phyloP scores from a whole-genome alignment of 2,329 filamentous ascomycete species.

The Colletotrichum tabaci region DNA sequence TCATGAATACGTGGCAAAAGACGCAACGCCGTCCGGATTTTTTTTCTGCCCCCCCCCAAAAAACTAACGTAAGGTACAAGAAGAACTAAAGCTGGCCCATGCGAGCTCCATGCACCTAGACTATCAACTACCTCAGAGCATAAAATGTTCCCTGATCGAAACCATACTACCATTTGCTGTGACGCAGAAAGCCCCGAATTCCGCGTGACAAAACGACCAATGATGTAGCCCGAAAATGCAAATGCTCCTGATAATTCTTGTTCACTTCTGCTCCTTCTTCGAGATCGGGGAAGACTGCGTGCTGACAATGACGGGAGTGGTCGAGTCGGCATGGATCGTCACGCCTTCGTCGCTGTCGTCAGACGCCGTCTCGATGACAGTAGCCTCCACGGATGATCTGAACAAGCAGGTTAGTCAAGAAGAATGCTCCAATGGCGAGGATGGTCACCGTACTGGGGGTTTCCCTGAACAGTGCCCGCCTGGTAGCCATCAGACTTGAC shows the following conservation, averaged over 20 bases:
- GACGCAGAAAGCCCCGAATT: conserved; percentile 32
- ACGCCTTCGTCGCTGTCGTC: conserved; percentile 68
- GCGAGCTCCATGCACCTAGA: conserved; percentile 50
- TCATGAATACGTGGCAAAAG: conserved; percentile 29
- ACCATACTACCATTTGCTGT: conserved; percentile 43
- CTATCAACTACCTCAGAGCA: conserved; percentile 54
- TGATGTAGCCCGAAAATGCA: conserved; percentile 42
- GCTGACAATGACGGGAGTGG: conserved; percentile 58
- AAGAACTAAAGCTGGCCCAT: conserved; percentile 52
- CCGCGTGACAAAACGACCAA: conserved; percentile 30
- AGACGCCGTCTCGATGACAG: conserved; percentile 53
- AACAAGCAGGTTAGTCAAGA: conserved; percentile 51
- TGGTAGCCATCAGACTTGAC: conserved; percentile 42
- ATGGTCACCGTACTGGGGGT: conserved; percentile 41
- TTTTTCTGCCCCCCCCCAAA: conserved; percentile 45
- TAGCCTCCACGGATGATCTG: conserved; percentile 38
- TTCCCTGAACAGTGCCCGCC: conserved; percentile 42
- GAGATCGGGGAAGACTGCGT: conserved; percentile 64
- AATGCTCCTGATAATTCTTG: conserved; percentile 34
- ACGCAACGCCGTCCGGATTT: conserved; percentile 26
- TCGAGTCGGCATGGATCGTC: conserved; percentile 68
- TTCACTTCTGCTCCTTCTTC: conserved; percentile 56
- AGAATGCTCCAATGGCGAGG: conserved; percentile 37
- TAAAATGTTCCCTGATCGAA: conserved; percentile 54
- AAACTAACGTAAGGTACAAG: conserved; percentile 60